phyloP scores from a whole-genome alignment of 2,329 filamentous ascomycete genomes.

The Didymella lethalis region DNA sequence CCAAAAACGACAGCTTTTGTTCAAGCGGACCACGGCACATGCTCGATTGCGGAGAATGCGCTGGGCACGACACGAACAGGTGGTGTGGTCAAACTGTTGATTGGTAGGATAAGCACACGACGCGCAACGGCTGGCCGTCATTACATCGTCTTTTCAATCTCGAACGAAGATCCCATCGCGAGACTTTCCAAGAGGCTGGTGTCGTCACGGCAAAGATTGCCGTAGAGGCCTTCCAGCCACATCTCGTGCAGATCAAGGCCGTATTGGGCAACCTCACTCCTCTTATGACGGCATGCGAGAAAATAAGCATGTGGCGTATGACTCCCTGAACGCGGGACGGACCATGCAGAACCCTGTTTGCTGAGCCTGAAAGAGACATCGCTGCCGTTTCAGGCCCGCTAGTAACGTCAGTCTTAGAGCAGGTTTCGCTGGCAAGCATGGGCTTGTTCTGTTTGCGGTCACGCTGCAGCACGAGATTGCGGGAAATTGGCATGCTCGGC shows the following conservation, averaged over 20 bases:
- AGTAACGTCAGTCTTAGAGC: slow-evolving; percentile 19
- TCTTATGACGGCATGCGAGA: slow-evolving; percentile 18
- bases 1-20: slow-evolving; percentile 12
- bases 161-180: slow-evolving; percentile 15
- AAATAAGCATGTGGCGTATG: slow-evolving; percentile 23
- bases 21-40: slow-evolving; percentile 8
- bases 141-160: slow-evolving; percentile 10
- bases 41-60: slow-evolving; percentile 13
- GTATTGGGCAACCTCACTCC: slow-evolving; percentile 4
- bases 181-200: slow-evolving; percentile 17
- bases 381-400: slow-evolving; percentile 15
- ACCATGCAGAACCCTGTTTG: slow-evolving; percentile 15
- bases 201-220: slow-evolving; percentile 3
- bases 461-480: slow-evolving; percentile 13
- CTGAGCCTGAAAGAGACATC: slow-evolving; percentile 16
- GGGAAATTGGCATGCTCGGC: slow-evolving; percentile 19
- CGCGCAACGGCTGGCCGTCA: slow-evolving; percentile 22
- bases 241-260: slow-evolving; percentile 10
- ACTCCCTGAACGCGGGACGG: slow-evolving; percentile 15
- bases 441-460: slow-evolving; percentile 21
- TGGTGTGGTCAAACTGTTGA: slow-evolving; percentile 11
- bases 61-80: slow-evolving; percentile 4
- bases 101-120: slow-evolving; percentile 16
- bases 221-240: slow-evolving; percentile 17
- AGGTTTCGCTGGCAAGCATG: slow-evolving; percentile 21